These are phyloP conservation scores for Sclerotinia sclerotiorum DNA, from an alignment of 2,329 filamentous ascomycete genomes.

Conservation along the genomic window DNA sequence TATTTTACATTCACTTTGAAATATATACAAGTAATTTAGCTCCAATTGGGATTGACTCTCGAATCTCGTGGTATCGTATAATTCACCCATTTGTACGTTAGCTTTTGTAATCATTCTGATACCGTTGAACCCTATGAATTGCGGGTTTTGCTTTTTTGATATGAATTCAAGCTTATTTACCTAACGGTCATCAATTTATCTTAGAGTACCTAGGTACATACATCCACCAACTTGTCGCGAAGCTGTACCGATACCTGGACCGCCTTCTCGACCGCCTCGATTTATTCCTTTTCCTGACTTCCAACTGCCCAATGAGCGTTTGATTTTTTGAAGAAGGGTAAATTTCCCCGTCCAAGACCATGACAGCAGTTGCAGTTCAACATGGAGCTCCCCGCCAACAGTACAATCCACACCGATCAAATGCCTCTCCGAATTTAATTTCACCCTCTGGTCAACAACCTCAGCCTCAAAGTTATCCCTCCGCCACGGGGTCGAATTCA, in stretches of 20 bases:
- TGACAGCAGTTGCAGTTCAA: conserved; percentile 41
- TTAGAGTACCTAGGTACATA: too few species aligned
- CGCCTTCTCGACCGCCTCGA: conserved; percentile 18
- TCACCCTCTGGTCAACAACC: conserved; percentile 33
- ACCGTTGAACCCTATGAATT: not conserved
- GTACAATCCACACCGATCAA: conserved; percentile 36
- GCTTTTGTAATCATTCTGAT: not conserved
- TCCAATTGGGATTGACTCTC: not conserved
- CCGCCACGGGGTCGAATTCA: conserved; percentile 30
- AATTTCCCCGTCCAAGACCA: conserved; percentile 33
- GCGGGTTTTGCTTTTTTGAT: not conserved
- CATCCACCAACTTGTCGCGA: not conserved
- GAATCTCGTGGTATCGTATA: not conserved
- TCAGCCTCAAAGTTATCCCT: conserved; percentile 35
- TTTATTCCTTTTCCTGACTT: not conserved
- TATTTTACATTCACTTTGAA: not conserved
- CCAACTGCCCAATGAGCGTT: conserved; percentile 29
- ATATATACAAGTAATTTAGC: not conserved
- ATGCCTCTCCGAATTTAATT: conserved; percentile 34
- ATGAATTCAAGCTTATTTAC: conserved; percentile 15
- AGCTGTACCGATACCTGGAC: conserved; percentile 18
- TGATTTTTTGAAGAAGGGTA: conserved; percentile 30
- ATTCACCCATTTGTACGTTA: conserved; percentile 16
- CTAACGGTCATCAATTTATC: conserved; percentile 11
- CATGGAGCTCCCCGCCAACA: conserved; percentile 35